A percentile compares a stretch with the other conserved stretches of the same genome.
These are phyloP conservation scores for Mimosa bimucronata DNA, from an alignment of 306 rosid genomes.

Conservation along the genomic window DNA sequence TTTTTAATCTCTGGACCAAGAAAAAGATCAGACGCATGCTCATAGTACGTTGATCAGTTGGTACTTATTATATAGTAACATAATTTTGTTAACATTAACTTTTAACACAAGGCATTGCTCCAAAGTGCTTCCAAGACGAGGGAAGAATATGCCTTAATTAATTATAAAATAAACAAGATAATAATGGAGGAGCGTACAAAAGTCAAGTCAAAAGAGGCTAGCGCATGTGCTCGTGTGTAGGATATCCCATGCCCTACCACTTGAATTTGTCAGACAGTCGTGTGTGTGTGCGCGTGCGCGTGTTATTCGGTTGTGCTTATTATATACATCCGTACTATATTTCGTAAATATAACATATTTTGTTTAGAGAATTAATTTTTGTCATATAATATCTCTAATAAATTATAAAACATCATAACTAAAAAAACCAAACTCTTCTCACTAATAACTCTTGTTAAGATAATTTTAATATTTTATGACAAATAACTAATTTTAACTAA, in stretches of 20 bases:
- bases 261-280: slow-evolving; percentile 19
- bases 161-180: slow-evolving; percentile 9
- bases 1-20: neutral
- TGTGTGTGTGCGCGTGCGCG: no score
- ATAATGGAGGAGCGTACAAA: neutral
- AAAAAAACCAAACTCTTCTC: no score
- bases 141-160: slow-evolving; percentile 8
- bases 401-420: no score
- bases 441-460: no score
- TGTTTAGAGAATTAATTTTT: no score
- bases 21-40: neutral
- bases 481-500: no score
- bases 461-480: no score
- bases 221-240: neutral
- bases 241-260: neutral
- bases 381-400: no score
- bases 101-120: neutral
- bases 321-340: no score
- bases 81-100: neutral
- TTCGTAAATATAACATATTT: no score
- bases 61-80: neutral
- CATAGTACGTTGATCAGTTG: neutral
- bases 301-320: no score
- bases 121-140: neutral
- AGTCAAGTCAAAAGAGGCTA: neutral